Evolutionary conservation across 2,329 filamentous ascomycete genomes (phyloP).

Genomic region (Ophiostoma pallidulum): DNA sequence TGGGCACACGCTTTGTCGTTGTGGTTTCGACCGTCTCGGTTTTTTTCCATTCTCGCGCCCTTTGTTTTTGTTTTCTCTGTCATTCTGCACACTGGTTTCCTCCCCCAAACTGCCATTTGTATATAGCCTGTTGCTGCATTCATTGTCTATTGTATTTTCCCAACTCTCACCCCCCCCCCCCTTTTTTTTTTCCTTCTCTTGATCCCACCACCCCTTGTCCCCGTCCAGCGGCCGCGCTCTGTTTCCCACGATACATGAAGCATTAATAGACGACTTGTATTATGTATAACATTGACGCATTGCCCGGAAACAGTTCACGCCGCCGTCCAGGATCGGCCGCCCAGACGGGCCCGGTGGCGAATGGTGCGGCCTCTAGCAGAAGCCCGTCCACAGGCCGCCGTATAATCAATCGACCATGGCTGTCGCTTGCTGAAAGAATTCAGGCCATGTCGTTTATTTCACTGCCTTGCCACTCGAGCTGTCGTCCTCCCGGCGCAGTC

Average conservation of each 20-base stretch:
- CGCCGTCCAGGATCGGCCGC: too few relatives aligned
- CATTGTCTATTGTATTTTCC: not conserved
- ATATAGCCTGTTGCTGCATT: not conserved
- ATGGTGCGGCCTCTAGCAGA: not conserved
- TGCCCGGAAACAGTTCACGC: too few relatives aligned
- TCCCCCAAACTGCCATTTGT: not conserved
- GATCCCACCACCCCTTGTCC: too few relatives aligned
- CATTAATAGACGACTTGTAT: constrained; percentile 2
- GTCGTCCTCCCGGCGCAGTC: not conserved
- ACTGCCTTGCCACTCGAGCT: too few relatives aligned
- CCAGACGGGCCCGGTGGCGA: not conserved
- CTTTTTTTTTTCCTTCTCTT: not conserved
- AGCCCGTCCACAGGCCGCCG: too few relatives aligned
- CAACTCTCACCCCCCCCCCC: too few relatives aligned
- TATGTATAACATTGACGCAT: too few relatives aligned
- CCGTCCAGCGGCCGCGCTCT: too few relatives aligned
- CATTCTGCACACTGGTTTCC: not conserved
- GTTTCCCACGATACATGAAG: not conserved
- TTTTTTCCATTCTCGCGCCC: not conserved
- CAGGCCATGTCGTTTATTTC: too few relatives aligned
- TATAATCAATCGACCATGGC: too few relatives aligned
- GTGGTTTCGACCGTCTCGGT: not conserved
- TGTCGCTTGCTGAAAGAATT: too few relatives aligned
- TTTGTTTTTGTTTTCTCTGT: not conserved
- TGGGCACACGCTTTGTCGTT: not conserved